Evolutionary conservation across 768 basidiomycete genomes (phyloP).

Genomic region (Xerocomellus intermedius): DNA sequence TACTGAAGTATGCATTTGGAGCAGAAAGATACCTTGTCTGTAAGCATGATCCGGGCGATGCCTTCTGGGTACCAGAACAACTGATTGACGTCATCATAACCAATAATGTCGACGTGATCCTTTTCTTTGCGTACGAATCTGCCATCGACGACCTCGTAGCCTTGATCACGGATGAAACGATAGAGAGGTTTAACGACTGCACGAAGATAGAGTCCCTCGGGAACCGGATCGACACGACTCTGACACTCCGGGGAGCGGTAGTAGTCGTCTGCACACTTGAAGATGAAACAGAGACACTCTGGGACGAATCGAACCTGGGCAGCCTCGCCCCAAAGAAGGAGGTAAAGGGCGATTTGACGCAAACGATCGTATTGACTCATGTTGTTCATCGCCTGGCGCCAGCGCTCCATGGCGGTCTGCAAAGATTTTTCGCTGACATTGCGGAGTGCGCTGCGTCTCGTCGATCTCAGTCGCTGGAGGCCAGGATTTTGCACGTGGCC

Average conservation of each 20-base stretch:
- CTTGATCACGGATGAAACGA: conserved; percentile 95
- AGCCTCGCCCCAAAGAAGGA: conserved; percentile 97
- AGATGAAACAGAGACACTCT: conserved; percentile 98
- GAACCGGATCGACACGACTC: conserved; percentile 84
- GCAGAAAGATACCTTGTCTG: conserved; percentile 68
- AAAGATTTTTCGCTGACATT: conserved; percentile 62
- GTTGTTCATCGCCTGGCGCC: conserved; percentile 97
- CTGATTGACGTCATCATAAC: conserved; percentile 99
- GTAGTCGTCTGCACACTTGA: conserved; percentile 99
- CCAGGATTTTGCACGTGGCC: conserved; percentile 92
- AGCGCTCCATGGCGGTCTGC: conserved; percentile 82
- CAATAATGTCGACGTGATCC: conserved; percentile 94
- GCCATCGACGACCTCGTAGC: conserved; percentile 93
- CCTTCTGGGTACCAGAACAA: conserved; percentile 99
- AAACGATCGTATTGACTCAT: conserved; percentile 99
- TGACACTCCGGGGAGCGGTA: conserved; percentile 99
- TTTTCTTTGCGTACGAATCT: conserved; percentile 91
- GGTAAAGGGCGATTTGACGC: conserved; percentile 91
- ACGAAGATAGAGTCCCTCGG: conserved; percentile 92
- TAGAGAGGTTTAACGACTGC: conserved; percentile 92
- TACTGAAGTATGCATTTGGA: not conserved
- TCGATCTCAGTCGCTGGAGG: conserved; percentile 76
- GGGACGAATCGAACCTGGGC: conserved; percentile 96
- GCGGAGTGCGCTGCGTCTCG: conserved; percentile 57
- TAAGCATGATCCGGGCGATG: conserved; percentile 85